Conservation (phyloP, 257 asterid species). For the Nicotiana benthamiana region DNA sequence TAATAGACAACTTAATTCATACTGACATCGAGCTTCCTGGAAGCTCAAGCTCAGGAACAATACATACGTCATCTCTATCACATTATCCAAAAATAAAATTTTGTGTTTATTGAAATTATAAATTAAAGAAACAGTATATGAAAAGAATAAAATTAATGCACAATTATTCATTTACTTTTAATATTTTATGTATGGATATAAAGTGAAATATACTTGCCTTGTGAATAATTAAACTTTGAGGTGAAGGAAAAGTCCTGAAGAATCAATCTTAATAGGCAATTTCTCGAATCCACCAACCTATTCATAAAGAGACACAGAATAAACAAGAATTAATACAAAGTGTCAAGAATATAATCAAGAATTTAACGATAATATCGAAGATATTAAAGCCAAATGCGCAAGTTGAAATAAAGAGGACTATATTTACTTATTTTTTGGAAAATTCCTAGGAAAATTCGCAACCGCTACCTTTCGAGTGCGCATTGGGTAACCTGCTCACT, state of each 20-base stretch:
- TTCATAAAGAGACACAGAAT: neutral
- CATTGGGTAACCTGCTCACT: no score
- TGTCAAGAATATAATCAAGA: neutral
- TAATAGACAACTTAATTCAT: no score
- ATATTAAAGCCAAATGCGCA: neutral
- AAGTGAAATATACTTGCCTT: constrained; percentile 2
- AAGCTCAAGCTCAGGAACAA: no score
- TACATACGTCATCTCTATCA: neutral
- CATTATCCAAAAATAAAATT: neutral
- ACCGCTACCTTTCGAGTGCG: no score
- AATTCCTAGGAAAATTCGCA: no score
- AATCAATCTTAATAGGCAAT: neutral
- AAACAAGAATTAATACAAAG: neutral
- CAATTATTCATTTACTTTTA: neutral
- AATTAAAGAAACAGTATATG: neutral
- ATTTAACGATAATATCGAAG: neutral
- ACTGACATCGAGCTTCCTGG: no score
- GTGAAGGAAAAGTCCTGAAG: neutral
- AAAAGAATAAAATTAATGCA: neutral
- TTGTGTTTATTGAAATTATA: neutral
- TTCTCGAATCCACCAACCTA: neutral
- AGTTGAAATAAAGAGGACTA: neutral
- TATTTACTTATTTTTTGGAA: no score
- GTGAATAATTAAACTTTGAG: neutral
- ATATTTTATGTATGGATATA: neutral